These are phyloP conservation scores for Laguncularia racemosa DNA, from an alignment of 345 rosid species.

Conservation along the genomic window DNA sequence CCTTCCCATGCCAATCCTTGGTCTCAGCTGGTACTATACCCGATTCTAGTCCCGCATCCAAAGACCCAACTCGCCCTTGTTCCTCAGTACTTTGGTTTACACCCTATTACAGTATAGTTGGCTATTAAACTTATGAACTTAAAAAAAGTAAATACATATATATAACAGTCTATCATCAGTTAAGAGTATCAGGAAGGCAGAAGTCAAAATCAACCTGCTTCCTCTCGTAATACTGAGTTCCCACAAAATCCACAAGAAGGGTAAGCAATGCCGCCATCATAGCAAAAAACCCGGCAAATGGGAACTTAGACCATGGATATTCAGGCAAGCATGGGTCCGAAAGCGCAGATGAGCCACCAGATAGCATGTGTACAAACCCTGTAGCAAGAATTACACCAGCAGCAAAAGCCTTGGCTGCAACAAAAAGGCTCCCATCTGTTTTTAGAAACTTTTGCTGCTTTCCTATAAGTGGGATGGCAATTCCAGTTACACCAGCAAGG, in stretches of 20 bases:
- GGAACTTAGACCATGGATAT: conserved; percentile 73
- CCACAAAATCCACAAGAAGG: conserved; percentile 73
- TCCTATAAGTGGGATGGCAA: conserved; percentile 73
- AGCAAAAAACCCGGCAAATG: conserved; percentile 79
- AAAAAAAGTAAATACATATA: no score
- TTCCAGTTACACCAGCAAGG: conserved; percentile 50
- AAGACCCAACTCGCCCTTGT: conserved; percentile 30
- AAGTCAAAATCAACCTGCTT: conserved; percentile 29
- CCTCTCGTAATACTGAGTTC: conserved; percentile 82
- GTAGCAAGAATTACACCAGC: conserved; percentile 96
- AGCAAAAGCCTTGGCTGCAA: conserved; percentile 81
- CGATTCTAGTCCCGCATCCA: conserved; percentile 30
- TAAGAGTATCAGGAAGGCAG: not conserved
- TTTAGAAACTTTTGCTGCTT: conserved; percentile 51
- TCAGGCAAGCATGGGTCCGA: conserved; percentile 62
- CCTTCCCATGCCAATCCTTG: conserved; percentile 28
- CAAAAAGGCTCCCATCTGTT: conserved; percentile 54
- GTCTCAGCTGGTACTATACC: conserved; percentile 30
- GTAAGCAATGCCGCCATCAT: conserved; percentile 74
- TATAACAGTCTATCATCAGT: not conserved
- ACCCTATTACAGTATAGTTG: conserved; percentile 14
- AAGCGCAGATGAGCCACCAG: conserved; percentile 52
- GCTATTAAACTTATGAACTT: not conserved
- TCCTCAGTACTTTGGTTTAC: conserved; percentile 33
- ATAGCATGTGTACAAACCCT: conserved; percentile 91